A percentile compares a stretch with the other conserved stretches of the same genome.
Conservation (phyloP, 148 eudicot species). For the Cornus controversa region DNA sequence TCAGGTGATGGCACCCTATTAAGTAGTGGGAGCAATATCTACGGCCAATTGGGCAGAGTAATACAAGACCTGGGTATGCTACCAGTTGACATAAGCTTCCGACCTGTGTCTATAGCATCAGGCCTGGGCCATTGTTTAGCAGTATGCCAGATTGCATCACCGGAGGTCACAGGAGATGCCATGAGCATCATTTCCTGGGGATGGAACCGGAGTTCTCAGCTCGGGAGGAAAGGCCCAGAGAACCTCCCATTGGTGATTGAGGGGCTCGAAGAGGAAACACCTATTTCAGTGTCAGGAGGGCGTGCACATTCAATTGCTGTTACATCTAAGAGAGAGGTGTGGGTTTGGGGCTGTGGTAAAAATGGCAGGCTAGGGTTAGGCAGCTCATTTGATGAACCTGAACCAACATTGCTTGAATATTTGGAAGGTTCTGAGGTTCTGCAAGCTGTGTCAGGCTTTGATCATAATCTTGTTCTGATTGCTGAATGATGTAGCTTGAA, state of each 20-base stretch:
- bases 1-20: constrained; percentile 78
- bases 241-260: constrained; percentile 54
- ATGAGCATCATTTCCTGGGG: constrained; percentile 75
- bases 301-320: constrained; percentile 82
- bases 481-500: constrained; percentile 30
- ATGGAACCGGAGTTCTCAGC: constrained; percentile 84
- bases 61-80: constrained; percentile 52
- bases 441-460: constrained; percentile 87
- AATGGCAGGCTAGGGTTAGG: constrained; percentile 95
- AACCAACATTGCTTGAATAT: constrained; percentile 60
- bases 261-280: constrained; percentile 47
- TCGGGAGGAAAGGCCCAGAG: constrained; percentile 74
- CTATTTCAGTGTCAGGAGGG: constrained; percentile 62
- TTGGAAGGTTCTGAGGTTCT: constrained; percentile 58
- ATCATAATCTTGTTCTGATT: constrained; percentile 80
- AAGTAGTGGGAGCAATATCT: constrained; percentile 83
- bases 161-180: constrained; percentile 21
- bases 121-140: constrained; percentile 93
- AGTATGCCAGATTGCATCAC: constrained; percentile 41
- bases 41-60: constrained; percentile 76
- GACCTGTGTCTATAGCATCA: constrained; percentile 57
- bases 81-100: constrained; percentile 49
- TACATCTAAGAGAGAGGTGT: constrained; percentile 53
- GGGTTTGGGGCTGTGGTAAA: constrained; percentile 94
- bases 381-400: constrained; percentile 75